phyloP scores from a whole-genome alignment of 495 filamentous ascomycete species.

The Tuber borchii region DNA sequence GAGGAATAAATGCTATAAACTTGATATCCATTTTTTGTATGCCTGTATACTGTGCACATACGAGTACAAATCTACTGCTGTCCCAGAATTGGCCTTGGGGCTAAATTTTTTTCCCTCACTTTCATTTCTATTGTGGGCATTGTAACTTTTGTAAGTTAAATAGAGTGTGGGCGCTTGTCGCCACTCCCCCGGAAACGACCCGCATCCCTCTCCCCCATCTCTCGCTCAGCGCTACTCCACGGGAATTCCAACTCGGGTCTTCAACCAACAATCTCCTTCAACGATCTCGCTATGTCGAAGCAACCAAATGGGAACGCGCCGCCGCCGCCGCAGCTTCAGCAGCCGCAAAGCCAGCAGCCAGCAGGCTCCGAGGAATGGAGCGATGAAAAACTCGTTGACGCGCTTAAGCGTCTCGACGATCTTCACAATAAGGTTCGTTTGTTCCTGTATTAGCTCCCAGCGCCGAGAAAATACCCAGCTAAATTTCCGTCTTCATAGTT shows the following conservation, averaged over 20 bases:
- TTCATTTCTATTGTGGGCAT: not conserved
- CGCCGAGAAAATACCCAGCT: not conserved
- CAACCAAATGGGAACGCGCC: slow-evolving; percentile 20
- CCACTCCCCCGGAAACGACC: not conserved
- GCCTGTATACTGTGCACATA: not conserved
- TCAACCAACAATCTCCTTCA: not conserved
- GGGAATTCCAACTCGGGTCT: not conserved
- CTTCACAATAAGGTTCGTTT: slow-evolving; percentile 35
- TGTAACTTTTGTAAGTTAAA: not conserved
- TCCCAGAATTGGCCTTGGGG: not conserved
- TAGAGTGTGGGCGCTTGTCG: not conserved
- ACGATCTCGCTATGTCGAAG: slow-evolving; percentile 22
- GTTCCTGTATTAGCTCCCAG: not conserved
- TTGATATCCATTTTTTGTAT: not conserved
- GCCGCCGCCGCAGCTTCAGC: slow-evolving; percentile 14
- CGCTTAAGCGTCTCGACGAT: slow-evolving; percentile 37
- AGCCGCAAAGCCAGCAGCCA: slow-evolving; percentile 15
- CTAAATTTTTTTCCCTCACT: not conserved
- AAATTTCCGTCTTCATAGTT: slow-evolving; percentile 15
- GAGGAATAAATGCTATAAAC: not conserved
- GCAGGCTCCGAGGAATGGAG: slow-evolving; percentile 26
- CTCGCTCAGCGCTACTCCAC: not conserved
- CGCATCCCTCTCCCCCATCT: not conserved
- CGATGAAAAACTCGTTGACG: slow-evolving; percentile 36
- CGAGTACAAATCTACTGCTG: not conserved